phyloP scores from a whole-genome alignment of 805 yeast genomes.

The Hanseniaspora vineae region DNA sequence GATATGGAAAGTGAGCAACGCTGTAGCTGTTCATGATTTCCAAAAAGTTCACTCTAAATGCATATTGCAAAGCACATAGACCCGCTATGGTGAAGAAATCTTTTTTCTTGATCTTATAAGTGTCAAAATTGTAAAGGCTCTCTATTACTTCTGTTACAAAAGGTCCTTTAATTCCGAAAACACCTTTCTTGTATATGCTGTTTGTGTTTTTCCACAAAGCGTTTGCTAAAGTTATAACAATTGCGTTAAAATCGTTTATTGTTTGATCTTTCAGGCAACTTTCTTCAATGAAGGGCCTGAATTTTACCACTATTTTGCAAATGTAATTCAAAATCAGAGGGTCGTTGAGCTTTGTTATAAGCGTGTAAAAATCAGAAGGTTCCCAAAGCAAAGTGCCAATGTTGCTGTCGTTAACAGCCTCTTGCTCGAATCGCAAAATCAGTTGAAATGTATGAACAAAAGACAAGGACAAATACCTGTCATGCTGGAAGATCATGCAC shows the following conservation, averaged over 20 bases:
- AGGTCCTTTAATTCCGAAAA: slow-evolving; percentile 14
- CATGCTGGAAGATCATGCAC: background rate
- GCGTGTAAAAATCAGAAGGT: background rate
- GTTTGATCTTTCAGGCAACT: slow-evolving; percentile 8
- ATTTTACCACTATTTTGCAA: slow-evolving; percentile 12
- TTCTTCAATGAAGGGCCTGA: slow-evolving; percentile 8
- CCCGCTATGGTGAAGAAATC: slow-evolving; percentile 14
- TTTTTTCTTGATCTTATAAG: slow-evolving; percentile 5
- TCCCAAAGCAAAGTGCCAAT: background rate
- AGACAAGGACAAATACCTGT: background rate
- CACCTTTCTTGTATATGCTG: slow-evolving; percentile 5
- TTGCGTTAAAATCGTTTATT: slow-evolving; percentile 14
- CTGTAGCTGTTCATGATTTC: slow-evolving; percentile 7
- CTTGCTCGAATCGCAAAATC: background rate
- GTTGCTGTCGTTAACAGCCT: background rate
- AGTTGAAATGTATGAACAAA: background rate
- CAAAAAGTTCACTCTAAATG: slow-evolving; percentile 6
- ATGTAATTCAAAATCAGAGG: slow-evolving; percentile 13
- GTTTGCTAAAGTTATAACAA: slow-evolving; percentile 18
- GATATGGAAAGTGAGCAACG: background rate
- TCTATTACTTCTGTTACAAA: slow-evolving; percentile 11
- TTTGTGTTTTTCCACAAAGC: slow-evolving; percentile 21
- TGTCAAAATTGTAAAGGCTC: slow-evolving; percentile 8
- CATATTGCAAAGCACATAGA: slow-evolving; percentile 15
- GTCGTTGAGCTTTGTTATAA: slow-evolving; percentile 6